A percentile compares a stretch with the other conserved stretches of the same genome.
These are phyloP conservation scores for Rhodotorula sp. DNA, from an alignment of 1,284 basidiomycete species.

Conservation along the genomic window DNA sequence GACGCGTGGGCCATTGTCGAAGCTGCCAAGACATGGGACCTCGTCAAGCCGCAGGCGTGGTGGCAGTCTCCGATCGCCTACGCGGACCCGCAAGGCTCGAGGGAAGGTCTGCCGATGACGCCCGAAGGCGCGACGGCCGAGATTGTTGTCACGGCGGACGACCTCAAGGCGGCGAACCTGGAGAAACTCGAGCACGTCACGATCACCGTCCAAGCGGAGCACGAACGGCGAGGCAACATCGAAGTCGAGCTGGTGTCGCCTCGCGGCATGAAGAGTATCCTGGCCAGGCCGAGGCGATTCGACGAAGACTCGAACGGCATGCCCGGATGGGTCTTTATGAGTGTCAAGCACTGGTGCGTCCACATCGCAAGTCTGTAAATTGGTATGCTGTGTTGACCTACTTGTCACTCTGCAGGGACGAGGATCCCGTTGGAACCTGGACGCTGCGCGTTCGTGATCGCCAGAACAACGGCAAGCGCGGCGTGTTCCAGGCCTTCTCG, in stretches of 20 bases:
- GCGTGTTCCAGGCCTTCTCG: slow-evolving; percentile 85
- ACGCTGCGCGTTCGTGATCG: slow-evolving; percentile 80
- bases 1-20: slow-evolving; percentile 81
- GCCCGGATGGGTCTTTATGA: slow-evolving; percentile 96
- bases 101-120: slow-evolving; percentile 54
- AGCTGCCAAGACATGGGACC: slow-evolving; percentile 74
- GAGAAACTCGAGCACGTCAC: slow-evolving; percentile 90
- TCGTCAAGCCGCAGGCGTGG: slow-evolving; percentile 95
- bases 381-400: background rate
- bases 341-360: slow-evolving; percentile 91
- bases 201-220: slow-evolving; percentile 86
- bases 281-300: slow-evolving; percentile 69
- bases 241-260: slow-evolving; percentile 87
- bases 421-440: slow-evolving; percentile 91
- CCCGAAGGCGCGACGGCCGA: slow-evolving; percentile 65
- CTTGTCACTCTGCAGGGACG: slow-evolving; percentile 65
- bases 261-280: slow-evolving; percentile 76
- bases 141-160: slow-evolving; percentile 67
- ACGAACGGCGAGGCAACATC: slow-evolving; percentile 82
- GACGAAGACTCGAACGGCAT: slow-evolving; percentile 73
- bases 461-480: slow-evolving; percentile 61
- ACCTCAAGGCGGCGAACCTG: slow-evolving; percentile 73
- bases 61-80: slow-evolving; percentile 42
- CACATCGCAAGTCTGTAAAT: background rate
- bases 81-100: background rate